phyloP scores from a whole-genome alignment of 176 grass and related monocot genomes.

The Carex pumila region DNA sequence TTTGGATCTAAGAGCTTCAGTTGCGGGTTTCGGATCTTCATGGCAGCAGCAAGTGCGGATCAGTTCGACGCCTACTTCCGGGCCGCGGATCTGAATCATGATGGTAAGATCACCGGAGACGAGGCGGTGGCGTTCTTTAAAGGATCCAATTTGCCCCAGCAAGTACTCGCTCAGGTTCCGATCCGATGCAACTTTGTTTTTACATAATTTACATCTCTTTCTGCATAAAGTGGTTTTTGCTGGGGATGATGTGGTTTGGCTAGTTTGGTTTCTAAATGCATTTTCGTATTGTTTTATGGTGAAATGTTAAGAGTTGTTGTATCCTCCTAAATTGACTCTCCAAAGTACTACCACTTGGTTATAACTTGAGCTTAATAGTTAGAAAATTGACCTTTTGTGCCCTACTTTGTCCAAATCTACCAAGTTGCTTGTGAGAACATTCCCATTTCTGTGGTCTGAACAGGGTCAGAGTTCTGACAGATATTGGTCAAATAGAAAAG shows the following conservation, averaged over 20 bases:
- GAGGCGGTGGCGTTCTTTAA: conserved; percentile 94
- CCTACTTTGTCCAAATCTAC: background rate
- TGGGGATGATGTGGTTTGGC: background rate
- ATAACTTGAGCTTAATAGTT: background rate
- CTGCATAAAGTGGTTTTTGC: background rate
- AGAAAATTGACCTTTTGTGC: background rate
- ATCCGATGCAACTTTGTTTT: conserved; percentile 10
- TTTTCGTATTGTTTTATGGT: background rate
- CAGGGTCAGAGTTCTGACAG: background rate
- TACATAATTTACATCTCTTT: background rate
- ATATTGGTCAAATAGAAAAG: background rate
- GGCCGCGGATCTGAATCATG: conserved; percentile 84
- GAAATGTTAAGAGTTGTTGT: background rate
- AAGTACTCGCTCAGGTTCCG: conserved; percentile 82
- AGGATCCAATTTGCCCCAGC: conserved; percentile 77
- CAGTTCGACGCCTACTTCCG: conserved; percentile 88
- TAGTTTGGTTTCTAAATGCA: background rate
- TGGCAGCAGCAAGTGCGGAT: conserved; percentile 33
- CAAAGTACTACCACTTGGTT: background rate
- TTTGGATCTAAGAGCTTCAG: conserved; percentile 26
- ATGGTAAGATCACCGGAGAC: conserved; percentile 87
- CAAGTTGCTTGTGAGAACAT: background rate
- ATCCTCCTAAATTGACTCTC: background rate
- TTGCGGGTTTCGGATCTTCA: conserved; percentile 12
- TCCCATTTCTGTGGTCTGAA: background rate